Conservation (phyloP, 1,284 basidiomycete species). For the Coniferiporia weirii region DNA sequence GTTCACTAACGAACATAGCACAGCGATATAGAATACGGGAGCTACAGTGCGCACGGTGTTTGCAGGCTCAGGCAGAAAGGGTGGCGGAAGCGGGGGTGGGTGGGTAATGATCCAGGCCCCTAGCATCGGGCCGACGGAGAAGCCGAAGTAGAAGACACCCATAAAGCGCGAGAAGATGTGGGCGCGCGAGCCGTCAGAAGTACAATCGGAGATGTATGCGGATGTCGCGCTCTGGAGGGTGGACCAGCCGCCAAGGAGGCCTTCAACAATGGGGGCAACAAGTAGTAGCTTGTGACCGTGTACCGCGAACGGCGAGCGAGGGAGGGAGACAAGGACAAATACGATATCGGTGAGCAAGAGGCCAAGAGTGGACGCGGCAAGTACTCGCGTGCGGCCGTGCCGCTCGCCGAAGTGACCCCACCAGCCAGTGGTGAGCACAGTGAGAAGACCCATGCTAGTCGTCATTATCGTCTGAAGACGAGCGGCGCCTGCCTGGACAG, state of each 20-base stretch:
- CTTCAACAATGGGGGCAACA: constrained; percentile 77
- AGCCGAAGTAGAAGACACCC: constrained; percentile 66
- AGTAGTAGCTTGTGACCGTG: constrained; percentile 75
- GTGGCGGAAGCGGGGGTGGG: constrained; percentile 37
- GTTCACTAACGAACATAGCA: constrained; percentile 42
- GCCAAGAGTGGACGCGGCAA: constrained; percentile 67
- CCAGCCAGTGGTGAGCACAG: constrained; percentile 81
- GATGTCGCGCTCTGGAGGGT: constrained; percentile 74
- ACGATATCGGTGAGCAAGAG: constrained; percentile 72
- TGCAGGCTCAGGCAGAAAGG: constrained; percentile 22
- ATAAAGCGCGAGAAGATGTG: constrained; percentile 77
- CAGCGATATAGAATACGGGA: constrained; percentile 55
- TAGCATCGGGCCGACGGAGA: constrained; percentile 67
- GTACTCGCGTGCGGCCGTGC: constrained; percentile 70
- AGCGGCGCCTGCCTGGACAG: constrained; percentile 63
- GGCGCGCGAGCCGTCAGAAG: constrained; percentile 77
- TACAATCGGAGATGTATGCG: constrained; percentile 81
- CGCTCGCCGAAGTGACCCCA: constrained; percentile 84
- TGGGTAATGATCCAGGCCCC: constrained; percentile 66
- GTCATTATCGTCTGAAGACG: constrained; percentile 67
- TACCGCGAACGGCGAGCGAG: constrained; percentile 53
- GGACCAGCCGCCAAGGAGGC: constrained; percentile 81
- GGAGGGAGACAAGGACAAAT: constrained; percentile 76
- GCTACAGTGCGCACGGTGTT: constrained; percentile 36
- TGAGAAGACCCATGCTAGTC: constrained; percentile 74